phyloP scores from a whole-genome alignment of 2,329 filamentous ascomycete species.

The Penicillium sp. region DNA sequence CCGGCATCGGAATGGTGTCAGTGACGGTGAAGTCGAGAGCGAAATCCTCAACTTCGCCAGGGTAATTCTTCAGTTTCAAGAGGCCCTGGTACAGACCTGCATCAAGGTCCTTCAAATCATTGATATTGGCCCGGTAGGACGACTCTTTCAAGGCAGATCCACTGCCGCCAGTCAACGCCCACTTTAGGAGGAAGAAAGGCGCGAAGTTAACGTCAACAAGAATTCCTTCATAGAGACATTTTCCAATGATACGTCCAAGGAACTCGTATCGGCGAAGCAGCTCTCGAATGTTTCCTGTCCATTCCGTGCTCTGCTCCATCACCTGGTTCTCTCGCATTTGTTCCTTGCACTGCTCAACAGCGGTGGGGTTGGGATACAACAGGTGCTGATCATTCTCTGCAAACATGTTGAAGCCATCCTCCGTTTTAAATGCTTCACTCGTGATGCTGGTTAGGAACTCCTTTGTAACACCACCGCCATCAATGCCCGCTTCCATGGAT shows the following conservation, averaged over 20 bases:
- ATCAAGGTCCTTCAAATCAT: constrained; percentile 90
- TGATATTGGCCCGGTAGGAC: constrained; percentile 85
- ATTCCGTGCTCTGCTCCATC: constrained; percentile 56
- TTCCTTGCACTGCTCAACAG: constrained; percentile 68
- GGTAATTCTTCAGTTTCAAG: constrained; percentile 76
- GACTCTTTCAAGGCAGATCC: constrained; percentile 65
- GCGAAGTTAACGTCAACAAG: constrained; percentile 91
- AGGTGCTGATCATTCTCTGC: constrained; percentile 81
- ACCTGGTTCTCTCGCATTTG: constrained; percentile 55
- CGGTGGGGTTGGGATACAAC: constrained; percentile 82
- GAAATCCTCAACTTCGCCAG: constrained; percentile 77
- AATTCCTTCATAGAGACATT: constrained; percentile 96
- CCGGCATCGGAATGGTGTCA: constrained; percentile 60
- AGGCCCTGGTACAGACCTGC: constrained; percentile 88
- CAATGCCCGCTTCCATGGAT: constrained; percentile 85
- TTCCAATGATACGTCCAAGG: constrained; percentile 86
- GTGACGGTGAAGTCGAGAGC: constrained; percentile 86
- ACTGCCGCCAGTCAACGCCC: constrained; percentile 72
- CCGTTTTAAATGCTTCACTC: constrained; percentile 73
- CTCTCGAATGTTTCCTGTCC: constrained; percentile 57
- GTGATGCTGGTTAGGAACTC: constrained; percentile 92
- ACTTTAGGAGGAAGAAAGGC: constrained; percentile 93
- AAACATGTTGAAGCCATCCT: constrained; percentile 66
- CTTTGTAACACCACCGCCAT: constrained; percentile 95
- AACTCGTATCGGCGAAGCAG: constrained; percentile 82